A percentile compares a stretch with the other conserved stretches of the same genome.
phyloP scores from a whole-genome alignment of 164 flowering plant species.

The Buxus sempervirens region DNA sequence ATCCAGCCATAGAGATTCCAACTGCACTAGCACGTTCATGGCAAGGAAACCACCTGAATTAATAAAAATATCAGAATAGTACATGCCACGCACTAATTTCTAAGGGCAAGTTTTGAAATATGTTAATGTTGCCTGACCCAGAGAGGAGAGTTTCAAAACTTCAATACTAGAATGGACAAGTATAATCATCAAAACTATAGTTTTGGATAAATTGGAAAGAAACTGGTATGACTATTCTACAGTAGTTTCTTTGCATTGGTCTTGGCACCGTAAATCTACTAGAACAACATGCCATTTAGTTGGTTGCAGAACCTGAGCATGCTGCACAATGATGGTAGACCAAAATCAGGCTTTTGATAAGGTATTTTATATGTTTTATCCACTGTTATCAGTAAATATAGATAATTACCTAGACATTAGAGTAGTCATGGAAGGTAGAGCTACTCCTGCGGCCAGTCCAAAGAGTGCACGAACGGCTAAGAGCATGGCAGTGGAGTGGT shows the following conservation, averaged over 20 bases:
- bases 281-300: no score
- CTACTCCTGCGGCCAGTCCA: conserved; percentile 93
- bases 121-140: background rate
- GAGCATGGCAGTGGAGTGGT: conserved; percentile 67
- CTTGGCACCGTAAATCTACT: no score
- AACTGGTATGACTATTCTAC: no score
- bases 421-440: conserved; percentile 88
- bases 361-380: no score
- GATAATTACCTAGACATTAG: conserved; percentile 60
- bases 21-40: conserved; percentile 90
- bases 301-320: no score
- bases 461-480: conserved; percentile 82
- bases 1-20: conserved; percentile 92
- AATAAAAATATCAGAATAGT: background rate
- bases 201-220: no score
- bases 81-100: background rate
- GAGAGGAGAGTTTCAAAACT: no score
- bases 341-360: no score
- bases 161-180: no score
- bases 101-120: background rate
- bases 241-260: no score
- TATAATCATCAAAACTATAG: no score
- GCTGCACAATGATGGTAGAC: no score
- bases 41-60: conserved; percentile 79
- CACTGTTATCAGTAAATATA: background rate